Evolutionary conservation across 1,284 basidiomycete genomes (phyloP).

Genomic region (Rhodotorula sp.): DNA sequence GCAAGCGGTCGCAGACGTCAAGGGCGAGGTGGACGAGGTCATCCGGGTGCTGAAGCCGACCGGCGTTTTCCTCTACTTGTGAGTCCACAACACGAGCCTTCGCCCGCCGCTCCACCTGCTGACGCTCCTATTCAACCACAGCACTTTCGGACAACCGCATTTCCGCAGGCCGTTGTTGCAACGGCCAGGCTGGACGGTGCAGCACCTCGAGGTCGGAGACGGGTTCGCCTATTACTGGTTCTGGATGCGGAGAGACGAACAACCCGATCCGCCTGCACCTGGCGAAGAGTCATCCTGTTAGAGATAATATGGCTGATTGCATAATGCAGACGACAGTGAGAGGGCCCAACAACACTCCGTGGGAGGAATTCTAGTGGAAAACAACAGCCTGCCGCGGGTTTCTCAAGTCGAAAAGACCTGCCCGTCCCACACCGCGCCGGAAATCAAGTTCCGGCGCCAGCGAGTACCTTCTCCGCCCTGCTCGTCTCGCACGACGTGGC

Average conservation of each 20-base stretch:
- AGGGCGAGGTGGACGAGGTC: constrained; percentile 75
- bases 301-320: neutral
- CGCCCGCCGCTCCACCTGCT: neutral
- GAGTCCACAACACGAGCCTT: neutral
- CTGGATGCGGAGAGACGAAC: constrained; percentile 11
- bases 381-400: neutral
- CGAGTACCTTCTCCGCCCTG: constrained; percentile 57
- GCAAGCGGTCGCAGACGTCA: constrained; percentile 72
- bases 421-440: constrained; percentile 67
- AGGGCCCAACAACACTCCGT: neutral
- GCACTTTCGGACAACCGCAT: constrained; percentile 30
- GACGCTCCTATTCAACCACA: neutral
- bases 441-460: constrained; percentile 70
- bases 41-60: constrained; percentile 49
- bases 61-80: constrained; percentile 29
- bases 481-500: constrained; percentile 70
- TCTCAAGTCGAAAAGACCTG: constrained; percentile 5
- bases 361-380: neutral
- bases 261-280: neutral
- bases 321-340: neutral
- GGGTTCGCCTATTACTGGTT: constrained; percentile 37
- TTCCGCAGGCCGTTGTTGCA: constrained; percentile 30
- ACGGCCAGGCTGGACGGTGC: constrained; percentile 31
- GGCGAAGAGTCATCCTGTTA: neutral
- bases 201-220: constrained; percentile 27